Evolutionary conservation across 192 early-diverging fungal genomes (phyloP).

Genomic region (Backusella westeae): DNA sequence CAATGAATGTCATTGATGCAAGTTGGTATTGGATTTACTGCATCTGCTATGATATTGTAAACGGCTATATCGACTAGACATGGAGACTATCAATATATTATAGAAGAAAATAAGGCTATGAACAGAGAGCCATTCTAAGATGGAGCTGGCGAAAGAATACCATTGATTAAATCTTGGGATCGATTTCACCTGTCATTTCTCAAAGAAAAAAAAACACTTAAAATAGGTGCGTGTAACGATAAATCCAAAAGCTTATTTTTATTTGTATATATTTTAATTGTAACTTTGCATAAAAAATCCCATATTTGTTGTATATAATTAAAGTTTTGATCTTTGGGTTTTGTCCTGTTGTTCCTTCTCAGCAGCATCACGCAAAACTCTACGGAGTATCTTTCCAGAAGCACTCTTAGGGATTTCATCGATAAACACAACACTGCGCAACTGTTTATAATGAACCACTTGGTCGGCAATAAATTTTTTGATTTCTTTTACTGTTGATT

Average conservation of each 20-base stretch:
- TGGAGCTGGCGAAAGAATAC: too few relatives aligned
- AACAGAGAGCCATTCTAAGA: too few relatives aligned
- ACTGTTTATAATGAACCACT: slow-evolving; percentile 68
- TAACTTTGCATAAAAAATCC: not conserved
- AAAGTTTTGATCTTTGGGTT: not conserved
- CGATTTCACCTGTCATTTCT: not conserved
- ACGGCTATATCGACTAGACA: too few relatives aligned
- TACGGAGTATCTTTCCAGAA: slow-evolving; percentile 82
- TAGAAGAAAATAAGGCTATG: too few relatives aligned
- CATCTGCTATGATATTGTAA: not conserved
- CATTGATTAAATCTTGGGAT: too few relatives aligned
- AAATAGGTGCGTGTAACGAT: too few relatives aligned
- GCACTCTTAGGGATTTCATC: slow-evolving; percentile 73
- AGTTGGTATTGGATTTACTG: not conserved
- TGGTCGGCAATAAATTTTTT: slow-evolving; percentile 50
- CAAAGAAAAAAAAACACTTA: not conserved
- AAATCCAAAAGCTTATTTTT: not conserved
- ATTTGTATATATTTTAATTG: not conserved
- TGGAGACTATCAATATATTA: too few relatives aligned
- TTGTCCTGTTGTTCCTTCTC: not conserved
- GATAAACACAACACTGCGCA: slow-evolving; percentile 81
- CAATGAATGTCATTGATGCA: not conserved
- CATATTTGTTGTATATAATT: not conserved
- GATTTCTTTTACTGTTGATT: slow-evolving; percentile 41
- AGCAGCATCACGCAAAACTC: slow-evolving; percentile 31